These are phyloP conservation scores for Chrysochromulina parva DNA, from an alignment of 78 protist genomes.

Conservation along the genomic window DNA sequence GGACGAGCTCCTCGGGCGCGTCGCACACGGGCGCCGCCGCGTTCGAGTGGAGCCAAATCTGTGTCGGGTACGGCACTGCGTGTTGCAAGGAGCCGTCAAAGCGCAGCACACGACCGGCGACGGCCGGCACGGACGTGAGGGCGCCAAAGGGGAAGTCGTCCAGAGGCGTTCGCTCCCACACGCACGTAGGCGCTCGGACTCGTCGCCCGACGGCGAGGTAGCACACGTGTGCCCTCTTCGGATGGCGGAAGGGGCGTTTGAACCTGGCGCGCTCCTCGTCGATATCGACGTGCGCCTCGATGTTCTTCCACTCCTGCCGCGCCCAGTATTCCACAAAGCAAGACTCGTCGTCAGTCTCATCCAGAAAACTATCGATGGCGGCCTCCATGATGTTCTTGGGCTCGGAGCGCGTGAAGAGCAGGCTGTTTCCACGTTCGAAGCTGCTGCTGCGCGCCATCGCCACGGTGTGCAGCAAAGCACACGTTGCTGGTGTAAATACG, in stretches of 20 bases:
- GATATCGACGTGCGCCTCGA: conserved; percentile 6
- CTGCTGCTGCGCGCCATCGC: too few relatives aligned
- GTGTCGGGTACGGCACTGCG: background rate
- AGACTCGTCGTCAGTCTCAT: background rate
- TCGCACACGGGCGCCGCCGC: background rate
- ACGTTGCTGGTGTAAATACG: too few relatives aligned
- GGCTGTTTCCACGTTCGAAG: too few relatives aligned
- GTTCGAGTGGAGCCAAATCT: background rate
- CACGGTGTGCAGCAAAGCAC: too few relatives aligned
- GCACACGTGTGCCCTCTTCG: background rate
- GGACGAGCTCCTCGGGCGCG: background rate
- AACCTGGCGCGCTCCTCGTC: background rate
- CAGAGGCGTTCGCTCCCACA: background rate
- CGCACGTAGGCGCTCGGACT: conserved; percentile 10
- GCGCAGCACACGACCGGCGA: conserved; percentile 16
- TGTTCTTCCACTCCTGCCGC: background rate
- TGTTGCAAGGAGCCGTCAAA: background rate
- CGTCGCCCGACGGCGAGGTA: background rate
- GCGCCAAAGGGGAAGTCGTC: background rate
- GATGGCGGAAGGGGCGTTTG: background rate
- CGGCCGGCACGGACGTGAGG: background rate
- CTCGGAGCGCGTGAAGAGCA: too few relatives aligned
- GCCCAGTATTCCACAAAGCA: background rate
- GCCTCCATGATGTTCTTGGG: background rate
- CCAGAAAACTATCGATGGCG: background rate